Conservation (phyloP, 345 rosid genomes). For the Acer yangbiense region DNA sequence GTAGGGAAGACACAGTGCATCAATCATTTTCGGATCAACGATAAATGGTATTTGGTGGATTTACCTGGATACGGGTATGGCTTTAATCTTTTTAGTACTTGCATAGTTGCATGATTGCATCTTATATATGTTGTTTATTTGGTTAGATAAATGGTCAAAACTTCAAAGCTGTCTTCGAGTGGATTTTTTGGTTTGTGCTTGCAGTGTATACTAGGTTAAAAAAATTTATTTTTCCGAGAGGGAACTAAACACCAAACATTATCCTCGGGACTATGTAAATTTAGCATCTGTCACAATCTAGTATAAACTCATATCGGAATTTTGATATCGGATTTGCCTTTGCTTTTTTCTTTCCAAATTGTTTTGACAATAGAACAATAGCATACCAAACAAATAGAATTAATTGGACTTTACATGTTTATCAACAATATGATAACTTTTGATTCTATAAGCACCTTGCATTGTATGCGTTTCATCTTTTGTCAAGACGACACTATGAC, state of each 20-base stretch:
- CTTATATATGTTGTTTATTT: background rate
- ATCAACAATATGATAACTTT: background rate
- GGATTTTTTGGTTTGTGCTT: background rate
- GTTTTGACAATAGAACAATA: too few relatives aligned
- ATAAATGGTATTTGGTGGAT: slow-evolving; percentile 92
- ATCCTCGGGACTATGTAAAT: too few relatives aligned
- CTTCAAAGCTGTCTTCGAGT: background rate
- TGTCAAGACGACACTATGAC: background rate
- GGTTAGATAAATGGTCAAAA: background rate
- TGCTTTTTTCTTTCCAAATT: background rate
- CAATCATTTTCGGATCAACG: slow-evolving; percentile 91
- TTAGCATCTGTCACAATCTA: too few relatives aligned
- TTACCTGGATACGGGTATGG: slow-evolving; percentile 97
- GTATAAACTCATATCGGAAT: background rate
- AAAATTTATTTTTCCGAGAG: background rate
- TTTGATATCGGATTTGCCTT: background rate
- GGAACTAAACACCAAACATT: background rate
- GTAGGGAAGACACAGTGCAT: slow-evolving; percentile 98
- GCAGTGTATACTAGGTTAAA: background rate
- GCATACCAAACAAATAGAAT: background rate
- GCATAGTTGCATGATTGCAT: background rate
- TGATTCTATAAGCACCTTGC: background rate
- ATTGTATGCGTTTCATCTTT: background rate
- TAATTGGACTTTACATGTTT: background rate
- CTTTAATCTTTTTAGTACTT: slow-evolving; percentile 5